phyloP scores from a whole-genome alignment of 306 rosid genomes.

The Cicer cuneatum region DNA sequence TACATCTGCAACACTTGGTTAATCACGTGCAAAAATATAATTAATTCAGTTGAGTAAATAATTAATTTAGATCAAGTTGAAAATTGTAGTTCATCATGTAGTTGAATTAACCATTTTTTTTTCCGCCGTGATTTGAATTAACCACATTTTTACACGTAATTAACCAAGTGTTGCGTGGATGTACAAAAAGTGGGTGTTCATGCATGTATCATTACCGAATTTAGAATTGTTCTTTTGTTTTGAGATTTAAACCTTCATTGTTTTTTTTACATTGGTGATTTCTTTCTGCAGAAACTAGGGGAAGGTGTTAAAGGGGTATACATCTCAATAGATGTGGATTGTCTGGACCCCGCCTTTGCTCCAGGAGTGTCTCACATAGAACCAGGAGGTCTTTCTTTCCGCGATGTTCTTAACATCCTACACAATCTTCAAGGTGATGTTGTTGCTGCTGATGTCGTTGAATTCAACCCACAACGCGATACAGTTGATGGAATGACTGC shows the following conservation, averaged over 20 bases:
- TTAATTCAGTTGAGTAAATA: too few relatives aligned
- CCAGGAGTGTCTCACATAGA: constrained; percentile 98
- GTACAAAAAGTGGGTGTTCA: too few relatives aligned
- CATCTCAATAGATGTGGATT: constrained; percentile 87
- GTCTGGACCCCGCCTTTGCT: constrained; percentile 96
- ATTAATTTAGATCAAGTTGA: too few relatives aligned
- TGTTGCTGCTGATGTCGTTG: constrained; percentile 90
- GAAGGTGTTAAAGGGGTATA: constrained; percentile 95
- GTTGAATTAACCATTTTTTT: too few relatives aligned
- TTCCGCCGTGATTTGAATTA: too few relatives aligned
- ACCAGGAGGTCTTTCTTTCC: constrained; percentile 96
- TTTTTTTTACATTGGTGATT: constrained; percentile 3
- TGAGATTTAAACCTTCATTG: background rate
- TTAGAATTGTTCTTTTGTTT: background rate
- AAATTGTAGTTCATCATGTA: too few relatives aligned
- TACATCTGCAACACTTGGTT: too few relatives aligned
- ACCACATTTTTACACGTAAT: too few relatives aligned
- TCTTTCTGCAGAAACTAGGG: constrained; percentile 78
- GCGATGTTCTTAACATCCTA: constrained; percentile 85
- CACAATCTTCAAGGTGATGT: constrained; percentile 88
- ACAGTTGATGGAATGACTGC: constrained; percentile 98
- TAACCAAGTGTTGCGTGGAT: too few relatives aligned
- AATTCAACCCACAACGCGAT: constrained; percentile 93
- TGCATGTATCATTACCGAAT: background rate
- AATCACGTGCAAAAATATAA: too few relatives aligned